Evolutionary conservation across 305 asterid species (phyloP), one percentile per base, ranked within the genome.

Genomic region (Plantago lanceolata): DNA sequence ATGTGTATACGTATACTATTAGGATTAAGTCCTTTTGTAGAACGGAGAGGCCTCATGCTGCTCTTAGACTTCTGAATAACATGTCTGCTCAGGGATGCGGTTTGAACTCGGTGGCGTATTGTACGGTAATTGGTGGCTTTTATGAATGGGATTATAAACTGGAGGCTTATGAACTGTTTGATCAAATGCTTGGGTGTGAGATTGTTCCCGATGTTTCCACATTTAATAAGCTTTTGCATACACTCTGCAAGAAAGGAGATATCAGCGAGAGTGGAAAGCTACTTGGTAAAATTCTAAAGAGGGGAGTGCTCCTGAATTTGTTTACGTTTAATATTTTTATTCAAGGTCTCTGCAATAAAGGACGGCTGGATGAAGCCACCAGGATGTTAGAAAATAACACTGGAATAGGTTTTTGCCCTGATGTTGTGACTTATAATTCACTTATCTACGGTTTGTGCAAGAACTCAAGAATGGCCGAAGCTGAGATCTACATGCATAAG

Each of bases 1-100:
- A 93, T 81, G 96, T 85, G 40, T 86, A 83, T 77, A 93, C 95
- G 0, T 82, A 82, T 68, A 90, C 99, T 3, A 82, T 93, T 71
- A 75, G 97, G 80, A 87, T 93, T 44, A 93, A 93, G 66, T 85
- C 96, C 0, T 93, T 93, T 74, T 90, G 99, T 74, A 79, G 80
- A 74, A 87, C 95, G 0, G 75, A 72, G 17, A 76, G 97, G 71
- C 97, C 95, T 19, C 78, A 68, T 57, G 90, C 86, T 69, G 97
- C 95, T 61, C 69, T 93, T 57, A 84, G 99, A 83, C 94, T 93
- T 70, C 83, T 93, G 70, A 81, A 84, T 59, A 90, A 84, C 79
- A 93, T 90, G 99, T 75, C 83, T 19, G 61, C 73, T 64, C 96
- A 85, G 75, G 94, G 90, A 44, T 87, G 94, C 21, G 84, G 79